phyloP scores from a whole-genome alignment of 169 alveolate genomes.

The Besnoitia besnoiti region DNA sequence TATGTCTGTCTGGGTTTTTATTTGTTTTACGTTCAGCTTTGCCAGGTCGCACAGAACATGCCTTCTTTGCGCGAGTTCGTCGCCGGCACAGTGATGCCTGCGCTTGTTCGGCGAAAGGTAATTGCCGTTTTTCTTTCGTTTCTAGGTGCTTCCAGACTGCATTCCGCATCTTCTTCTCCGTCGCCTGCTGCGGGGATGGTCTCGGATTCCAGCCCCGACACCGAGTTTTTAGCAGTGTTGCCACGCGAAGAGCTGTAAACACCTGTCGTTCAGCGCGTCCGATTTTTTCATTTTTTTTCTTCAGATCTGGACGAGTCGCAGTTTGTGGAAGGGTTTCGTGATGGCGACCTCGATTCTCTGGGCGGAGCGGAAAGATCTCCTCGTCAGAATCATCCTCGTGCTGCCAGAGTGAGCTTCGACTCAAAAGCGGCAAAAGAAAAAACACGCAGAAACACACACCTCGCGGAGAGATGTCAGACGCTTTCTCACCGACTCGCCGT shows the following conservation, averaged over 20 bases:
- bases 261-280: too few relatives aligned
- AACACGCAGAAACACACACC: not conserved
- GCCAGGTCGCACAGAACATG: conserved; percentile 30
- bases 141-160: not conserved
- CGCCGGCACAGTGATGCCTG: conserved; percentile 12
- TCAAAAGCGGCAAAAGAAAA: not conserved
- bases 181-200: not conserved
- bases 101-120: conserved; percentile 17
- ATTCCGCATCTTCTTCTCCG: not conserved
- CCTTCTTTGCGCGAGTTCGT: conserved; percentile 29
- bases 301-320: conserved; percentile 16
- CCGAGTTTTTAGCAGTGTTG: too few relatives aligned
- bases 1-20: not conserved
- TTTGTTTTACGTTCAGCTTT: not conserved
- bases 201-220: too few relatives aligned
- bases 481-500: too few relatives aligned
- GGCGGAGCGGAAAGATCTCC: conserved; percentile 26
- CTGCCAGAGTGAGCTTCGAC: conserved; percentile 19
- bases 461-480: not conserved
- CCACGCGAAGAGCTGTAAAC: too few relatives aligned
- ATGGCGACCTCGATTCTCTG: conserved; percentile 37
- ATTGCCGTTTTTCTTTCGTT: not conserved
- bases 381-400: not conserved
- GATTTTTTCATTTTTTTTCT: too few relatives aligned
- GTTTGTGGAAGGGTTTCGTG: conserved; percentile 36